Base-by-base conservation (phyloP, 805 yeast genomes). In the Wickerhamiella hasegawae region DNA sequence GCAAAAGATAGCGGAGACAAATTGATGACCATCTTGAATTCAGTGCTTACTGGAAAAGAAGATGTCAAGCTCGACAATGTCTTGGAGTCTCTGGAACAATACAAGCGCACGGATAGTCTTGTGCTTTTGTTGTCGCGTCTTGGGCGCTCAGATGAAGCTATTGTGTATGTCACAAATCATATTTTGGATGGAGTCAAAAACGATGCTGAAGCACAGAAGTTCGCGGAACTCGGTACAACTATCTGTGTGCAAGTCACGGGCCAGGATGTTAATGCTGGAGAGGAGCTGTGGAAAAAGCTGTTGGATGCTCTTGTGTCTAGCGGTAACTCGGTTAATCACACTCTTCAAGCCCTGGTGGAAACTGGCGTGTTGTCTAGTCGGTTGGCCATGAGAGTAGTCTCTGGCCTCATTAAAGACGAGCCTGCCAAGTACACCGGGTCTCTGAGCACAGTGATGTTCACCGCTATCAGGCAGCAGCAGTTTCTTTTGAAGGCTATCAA, bases 131-230 rank as follows among this genome's bases (percentile, higher is more conserved):
- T 55, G 20, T 17, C 40, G 22, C 40, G 57, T 3, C 44, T 38
- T 25, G 39, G 30, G 0, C 42, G 51, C 1, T 18, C 37, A 4
- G 30, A 66, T 62, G 38, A 40, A 45, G 9, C 44, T 66, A 43
- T 58, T 71, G 58, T 42, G 65, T 9, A 42, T 49, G 4, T 28
- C 8, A 17, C 16, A 5, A 17, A 28, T n/a, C n/a, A 28, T n/a
- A 6, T 28, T 5, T 9, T 6, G 6, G 15, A 12, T 8, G n/a
- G 16, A 10, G 31, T 10, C 6, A 6, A 28, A 14, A 6, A 14
- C 5, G 31, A 16, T 9, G 20, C 12, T 5, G 20, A 28, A 15
- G 8, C 8, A 17, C 19, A 9, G 10, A 28, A 6, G n/a, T 17
- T 16, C 8, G 18, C 12, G 11, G 31, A 28, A 12, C 12, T 28